A percentile compares a stretch with the other conserved stretches of the same genome.
Conservation (phyloP, 78 protist species). For the Speleostelium caveatum region DNA sequence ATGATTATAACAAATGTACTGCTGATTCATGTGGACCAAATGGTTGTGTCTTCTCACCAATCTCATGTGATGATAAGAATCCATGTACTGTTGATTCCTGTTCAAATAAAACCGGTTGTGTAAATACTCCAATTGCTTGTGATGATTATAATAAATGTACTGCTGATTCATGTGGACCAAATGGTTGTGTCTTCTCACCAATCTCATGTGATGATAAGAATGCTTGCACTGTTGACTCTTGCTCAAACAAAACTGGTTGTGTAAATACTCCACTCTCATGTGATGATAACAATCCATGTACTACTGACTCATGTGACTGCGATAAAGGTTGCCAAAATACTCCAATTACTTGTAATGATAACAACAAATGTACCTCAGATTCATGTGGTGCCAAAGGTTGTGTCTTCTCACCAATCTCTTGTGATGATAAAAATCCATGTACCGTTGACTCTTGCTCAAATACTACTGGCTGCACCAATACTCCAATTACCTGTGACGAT, state of each 20-base stretch:
- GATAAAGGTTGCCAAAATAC: constrained; percentile 13
- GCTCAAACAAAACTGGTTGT: constrained; percentile 9
- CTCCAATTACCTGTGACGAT: constrained; percentile 36
- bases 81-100: neutral
- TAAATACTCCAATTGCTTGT: neutral
- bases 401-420: neutral
- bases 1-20: constrained; percentile 49
- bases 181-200: constrained; percentile 12
- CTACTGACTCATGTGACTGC: constrained; percentile 29
- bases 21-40: constrained; percentile 38
- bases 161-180: constrained; percentile 11
- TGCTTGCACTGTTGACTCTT: constrained; percentile 50
- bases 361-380: too few relatives aligned
- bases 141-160: neutral
- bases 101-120: too few relatives aligned
- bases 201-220: constrained; percentile 40
- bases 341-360: too few relatives aligned
- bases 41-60: constrained; percentile 10
- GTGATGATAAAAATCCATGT: constrained; percentile 22
- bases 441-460: constrained; percentile 33
- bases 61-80: constrained; percentile 11
- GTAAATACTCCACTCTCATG: constrained; percentile 4
- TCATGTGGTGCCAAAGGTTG: constrained; percentile 23
- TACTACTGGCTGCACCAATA: constrained; percentile 24
- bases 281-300: constrained; percentile 43